Conservation (phyloP, 2,329 filamentous ascomycete genomes). For the Arachnopeziza araneosa region DNA sequence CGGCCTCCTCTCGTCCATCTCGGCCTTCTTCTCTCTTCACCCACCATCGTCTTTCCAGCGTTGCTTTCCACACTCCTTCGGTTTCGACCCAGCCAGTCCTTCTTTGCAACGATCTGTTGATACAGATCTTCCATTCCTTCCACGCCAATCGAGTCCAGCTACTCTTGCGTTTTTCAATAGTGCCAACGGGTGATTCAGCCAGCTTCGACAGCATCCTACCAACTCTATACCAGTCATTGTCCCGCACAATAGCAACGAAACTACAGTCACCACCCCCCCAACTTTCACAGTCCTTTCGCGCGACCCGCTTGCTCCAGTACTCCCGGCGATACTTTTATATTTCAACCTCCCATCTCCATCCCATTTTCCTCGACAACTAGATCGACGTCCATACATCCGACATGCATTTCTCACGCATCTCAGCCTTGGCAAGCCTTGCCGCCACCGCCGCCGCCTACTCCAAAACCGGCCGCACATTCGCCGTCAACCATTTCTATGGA, state of each 20-base stretch:
- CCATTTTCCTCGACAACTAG: neutral
- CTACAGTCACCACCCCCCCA: conserved; percentile 1
- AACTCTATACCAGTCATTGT: conserved; percentile 6
- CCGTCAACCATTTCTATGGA: conserved; percentile 67
- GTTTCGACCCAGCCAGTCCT: conserved; percentile 16
- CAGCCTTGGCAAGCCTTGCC: conserved; percentile 19
- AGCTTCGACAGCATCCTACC: conserved; percentile 25
- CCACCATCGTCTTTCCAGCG: conserved; percentile 21
- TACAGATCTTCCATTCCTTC: neutral
- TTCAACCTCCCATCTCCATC: neutral
- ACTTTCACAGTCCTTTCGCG: conserved; percentile 4
- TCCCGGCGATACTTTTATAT: conserved; percentile 19
- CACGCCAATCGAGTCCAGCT: conserved; percentile 23
- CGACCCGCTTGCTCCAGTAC: conserved; percentile 10
- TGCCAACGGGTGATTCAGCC: conserved; percentile 7
- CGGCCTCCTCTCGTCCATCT: conserved; percentile 7
- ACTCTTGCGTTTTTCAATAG: conserved; percentile 20
- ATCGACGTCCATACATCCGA: conserved; percentile 2
- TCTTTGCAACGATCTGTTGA: conserved; percentile 4
- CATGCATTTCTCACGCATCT: conserved; percentile 24
- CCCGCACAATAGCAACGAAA: neutral
- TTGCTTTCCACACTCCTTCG: conserved; percentile 16
- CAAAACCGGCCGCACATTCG: conserved; percentile 46
- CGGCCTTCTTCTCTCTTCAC: conserved; percentile 5
- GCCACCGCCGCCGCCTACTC: conserved; percentile 19